Percentiles rank a stretch among this genome's conserved stretches.
Evolutionary conservation across 2,329 filamentous ascomycete species (phyloP).

Genomic region (Aspergillus fumigatus): DNA sequence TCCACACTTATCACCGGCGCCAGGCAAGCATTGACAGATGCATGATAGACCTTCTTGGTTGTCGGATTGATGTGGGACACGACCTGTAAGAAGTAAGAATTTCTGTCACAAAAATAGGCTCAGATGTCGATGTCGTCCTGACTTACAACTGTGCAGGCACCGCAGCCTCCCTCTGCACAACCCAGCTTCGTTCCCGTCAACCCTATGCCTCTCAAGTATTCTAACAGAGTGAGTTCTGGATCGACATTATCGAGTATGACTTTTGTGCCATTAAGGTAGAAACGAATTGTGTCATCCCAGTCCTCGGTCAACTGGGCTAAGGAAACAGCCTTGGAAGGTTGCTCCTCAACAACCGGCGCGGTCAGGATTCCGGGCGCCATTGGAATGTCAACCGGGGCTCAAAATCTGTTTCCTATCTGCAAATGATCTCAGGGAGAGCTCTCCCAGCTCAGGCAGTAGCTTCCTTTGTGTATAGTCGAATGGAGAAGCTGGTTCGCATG

Average conservation of each 20-base stretch:
- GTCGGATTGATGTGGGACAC: slow-evolving; percentile 91
- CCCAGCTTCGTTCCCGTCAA: slow-evolving; percentile 94
- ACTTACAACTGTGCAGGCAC: slow-evolving; percentile 50
- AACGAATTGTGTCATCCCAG: slow-evolving; percentile 83
- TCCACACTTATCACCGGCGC: slow-evolving; percentile 90
- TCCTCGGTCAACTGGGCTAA: slow-evolving; percentile 63
- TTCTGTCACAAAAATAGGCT: not conserved
- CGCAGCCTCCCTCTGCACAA: slow-evolving; percentile 93
- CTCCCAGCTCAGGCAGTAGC: not conserved
- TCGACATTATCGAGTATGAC: slow-evolving; percentile 82
- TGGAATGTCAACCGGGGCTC: not conserved
- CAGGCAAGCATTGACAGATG: slow-evolving; percentile 91
- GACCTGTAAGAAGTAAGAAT: slow-evolving; percentile 47
- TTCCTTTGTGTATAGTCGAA: not conserved
- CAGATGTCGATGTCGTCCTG: not conserved
- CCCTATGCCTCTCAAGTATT: slow-evolving; percentile 89
- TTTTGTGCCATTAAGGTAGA: slow-evolving; percentile 92
- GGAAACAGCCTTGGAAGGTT: slow-evolving; percentile 40
- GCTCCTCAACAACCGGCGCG: slow-evolving; percentile 42
- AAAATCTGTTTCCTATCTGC: not conserved
- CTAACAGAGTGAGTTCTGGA: slow-evolving; percentile 84
- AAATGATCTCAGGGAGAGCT: not conserved
- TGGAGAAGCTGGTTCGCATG: not conserved
- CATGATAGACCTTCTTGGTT: slow-evolving; percentile 89
- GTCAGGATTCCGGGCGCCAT: slow-evolving; percentile 58